Evolutionary conservation across 352 stramenopile species (phyloP), one percentile per base, ranked within the genome.

Genomic region (Globisporangium abappressorium): DNA sequence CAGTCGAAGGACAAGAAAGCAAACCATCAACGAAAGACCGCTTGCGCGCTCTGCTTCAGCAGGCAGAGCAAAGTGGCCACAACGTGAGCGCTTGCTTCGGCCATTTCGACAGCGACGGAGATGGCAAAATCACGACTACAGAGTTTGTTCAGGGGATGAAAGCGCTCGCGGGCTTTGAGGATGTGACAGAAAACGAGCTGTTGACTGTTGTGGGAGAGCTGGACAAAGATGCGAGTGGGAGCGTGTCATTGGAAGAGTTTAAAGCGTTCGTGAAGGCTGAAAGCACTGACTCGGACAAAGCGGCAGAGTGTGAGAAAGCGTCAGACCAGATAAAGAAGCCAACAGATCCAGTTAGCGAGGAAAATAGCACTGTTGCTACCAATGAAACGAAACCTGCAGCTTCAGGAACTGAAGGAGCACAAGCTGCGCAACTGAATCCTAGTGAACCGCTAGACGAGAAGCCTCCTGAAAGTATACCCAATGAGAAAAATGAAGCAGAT

Each of bases 61-160:
- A 82, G 30, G 81, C 81, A 12, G 76, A 78, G 33, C 64, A 67
- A 5, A 72, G 85, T 62, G 83, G 83, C 2, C 72, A 84, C 18
- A 75, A 89, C 36, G 34, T 89, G 18, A 70, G 72, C 18, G 73
- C 70, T 33, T 84, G 79, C n/a, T 91, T 91, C 67, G 51, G 57
- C 2, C 87, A 95, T 65, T 95, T 95, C 69, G 87, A 94, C 70
- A 78, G 68, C 1, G 80, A 95, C 66, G 67, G 71, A 9, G 84
- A 85, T 24, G 80, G 85, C 3, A 71, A 80, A 56, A 79, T 95
- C 41, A 85, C 84, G 1, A 68, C 72, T 6, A 54, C 58, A 0
- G 89, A 96, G 65, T 78, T 97, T 5, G 73, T 80, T 6, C 34
- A 68, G 7, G 84, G 80, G 5, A 60, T 97, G 22, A 57, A 71